Evolutionary conservation across 352 stramenopile species (phyloP).

Genomic region (Globisporangium spinosum): DNA sequence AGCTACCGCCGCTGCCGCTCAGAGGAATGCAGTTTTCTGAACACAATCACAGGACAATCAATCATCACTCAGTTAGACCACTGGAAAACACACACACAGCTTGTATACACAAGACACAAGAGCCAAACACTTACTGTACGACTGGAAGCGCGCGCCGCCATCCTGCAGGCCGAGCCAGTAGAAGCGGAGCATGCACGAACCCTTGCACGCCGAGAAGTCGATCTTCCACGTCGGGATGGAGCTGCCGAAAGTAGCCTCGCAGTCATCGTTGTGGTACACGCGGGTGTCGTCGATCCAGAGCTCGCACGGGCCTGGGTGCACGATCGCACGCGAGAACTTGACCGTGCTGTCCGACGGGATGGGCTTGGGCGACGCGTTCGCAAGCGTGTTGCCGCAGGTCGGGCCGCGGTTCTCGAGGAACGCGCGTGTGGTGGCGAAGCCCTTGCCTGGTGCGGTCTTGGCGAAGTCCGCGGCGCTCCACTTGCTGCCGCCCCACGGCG

Average conservation of each 20-base stretch:
- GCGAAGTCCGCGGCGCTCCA: neutral
- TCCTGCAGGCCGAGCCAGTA: constrained; percentile 50
- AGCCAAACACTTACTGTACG: constrained; percentile 31
- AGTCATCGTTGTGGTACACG: constrained; percentile 35
- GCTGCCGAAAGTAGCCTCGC: constrained; percentile 22
- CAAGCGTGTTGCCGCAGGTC: constrained; percentile 30
- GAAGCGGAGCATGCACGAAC: constrained; percentile 35
- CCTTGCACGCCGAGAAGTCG: constrained; percentile 37
- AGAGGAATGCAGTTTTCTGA: constrained; percentile 4
- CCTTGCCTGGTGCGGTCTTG: constrained; percentile 3
- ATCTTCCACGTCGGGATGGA: constrained; percentile 25
- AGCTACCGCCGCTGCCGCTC: neutral
- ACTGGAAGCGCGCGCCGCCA: constrained; percentile 26
- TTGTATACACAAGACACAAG: neutral
- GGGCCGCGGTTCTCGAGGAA: constrained; percentile 7
- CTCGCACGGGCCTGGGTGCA: constrained; percentile 31
- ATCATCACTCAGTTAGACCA: neutral
- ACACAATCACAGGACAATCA: neutral
- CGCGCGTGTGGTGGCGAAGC: neutral
- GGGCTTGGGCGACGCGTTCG: constrained; percentile 26
- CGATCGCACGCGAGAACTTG: constrained; percentile 4
- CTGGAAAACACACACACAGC: neutral
- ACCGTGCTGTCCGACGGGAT: constrained; percentile 31
- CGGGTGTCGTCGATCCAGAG: constrained; percentile 43
- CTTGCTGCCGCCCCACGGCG: neutral